Percentiles rank a stretch among this genome's conserved stretches.
Conservation (phyloP, 306 rosid genomes). For the Quercus aquifolioides region DNA sequence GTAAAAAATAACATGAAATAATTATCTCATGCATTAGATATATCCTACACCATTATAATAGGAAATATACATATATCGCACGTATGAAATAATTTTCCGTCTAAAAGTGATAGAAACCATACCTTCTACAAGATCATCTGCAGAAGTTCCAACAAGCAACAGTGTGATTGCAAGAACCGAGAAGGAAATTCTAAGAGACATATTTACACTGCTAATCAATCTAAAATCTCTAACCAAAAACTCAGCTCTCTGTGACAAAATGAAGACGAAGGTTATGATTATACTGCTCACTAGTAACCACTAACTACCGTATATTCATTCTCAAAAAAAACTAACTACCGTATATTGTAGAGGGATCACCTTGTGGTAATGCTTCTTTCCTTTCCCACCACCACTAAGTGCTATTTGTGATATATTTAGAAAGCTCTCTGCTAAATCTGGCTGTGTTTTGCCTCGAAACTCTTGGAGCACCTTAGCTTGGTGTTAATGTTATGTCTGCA, state of each 20-base stretch:
- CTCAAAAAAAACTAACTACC: background rate
- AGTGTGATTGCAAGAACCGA: conserved; percentile 26
- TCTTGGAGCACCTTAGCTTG: conserved; percentile 17
- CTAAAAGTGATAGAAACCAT: conserved; percentile 8
- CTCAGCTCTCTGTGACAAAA: background rate
- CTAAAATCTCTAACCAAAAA: background rate
- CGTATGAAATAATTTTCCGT: accelerated
- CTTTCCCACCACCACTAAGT: background rate
- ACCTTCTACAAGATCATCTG: conserved; percentile 6
- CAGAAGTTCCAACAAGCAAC: conserved; percentile 32
- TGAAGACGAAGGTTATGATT: background rate
- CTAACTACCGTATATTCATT: background rate
- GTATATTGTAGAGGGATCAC: background rate
- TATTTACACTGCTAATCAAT: conserved; percentile 15
- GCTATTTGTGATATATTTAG: background rate
- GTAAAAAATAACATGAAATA: too few species aligned
- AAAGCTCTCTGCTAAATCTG: background rate
- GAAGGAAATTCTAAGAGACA: conserved; percentile 28
- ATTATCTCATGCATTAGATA: too few species aligned
- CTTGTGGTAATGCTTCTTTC: background rate
- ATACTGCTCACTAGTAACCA: too few species aligned
- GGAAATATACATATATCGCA: too few species aligned
- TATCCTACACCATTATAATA: too few species aligned
- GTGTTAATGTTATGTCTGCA: too few species aligned
- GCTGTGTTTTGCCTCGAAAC: background rate